Base-by-base conservation (phyloP, 164 flowering plant species). In the Nymphaea thermarum region DNA sequence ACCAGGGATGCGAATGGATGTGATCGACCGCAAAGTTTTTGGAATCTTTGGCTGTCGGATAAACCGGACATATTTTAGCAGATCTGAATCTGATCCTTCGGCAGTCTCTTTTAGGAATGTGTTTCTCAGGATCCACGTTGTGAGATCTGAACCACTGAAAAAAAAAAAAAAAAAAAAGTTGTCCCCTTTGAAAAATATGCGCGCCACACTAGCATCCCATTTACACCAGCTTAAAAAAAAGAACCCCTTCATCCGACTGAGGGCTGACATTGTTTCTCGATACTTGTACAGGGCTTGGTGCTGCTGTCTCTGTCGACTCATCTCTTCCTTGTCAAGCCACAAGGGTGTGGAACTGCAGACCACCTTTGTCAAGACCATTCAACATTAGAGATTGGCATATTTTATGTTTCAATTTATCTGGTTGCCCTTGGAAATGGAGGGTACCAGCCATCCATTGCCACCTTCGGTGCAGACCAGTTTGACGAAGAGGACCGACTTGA, bases 391-490 rank as follows among this genome's bases (percentile, higher is more conserved):
- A 77, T 83, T 0, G 81, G 78, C 3, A 53, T 88, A 7, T 93
- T 90, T 64, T 93, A 88, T 75, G 67, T 93, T 60, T 86, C 93
- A 0, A 86, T 85, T 44, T 92, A 92, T 79, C 70, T 90, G 53
- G 72, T 88, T 64, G 96, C 96, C 43, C 77, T 90, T 5, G 98
- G 98, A 59, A 83, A 90, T 79, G 98, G 98, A 66, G 98, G 96
- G n/a, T 93, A 93, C 67, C 98, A 93, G 71, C 98, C 96, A 8
- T 88, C 82, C 43, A 88, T 93, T 43, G 96, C 95, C 6, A 93
- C 98, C n/a, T 85, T 93, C 73, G 96, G 98, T 4, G 96, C 98
- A 16, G 98, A 93, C 67, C 96, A 90, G 71, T 93, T 86, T 70
- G 98, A 93, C 60, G 93, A 79, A 63, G 91, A 88, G 67, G 78